These are phyloP conservation scores for Circinella minor DNA, from an alignment of 371 early-diverging fungal genomes.

Conservation along the genomic window DNA sequence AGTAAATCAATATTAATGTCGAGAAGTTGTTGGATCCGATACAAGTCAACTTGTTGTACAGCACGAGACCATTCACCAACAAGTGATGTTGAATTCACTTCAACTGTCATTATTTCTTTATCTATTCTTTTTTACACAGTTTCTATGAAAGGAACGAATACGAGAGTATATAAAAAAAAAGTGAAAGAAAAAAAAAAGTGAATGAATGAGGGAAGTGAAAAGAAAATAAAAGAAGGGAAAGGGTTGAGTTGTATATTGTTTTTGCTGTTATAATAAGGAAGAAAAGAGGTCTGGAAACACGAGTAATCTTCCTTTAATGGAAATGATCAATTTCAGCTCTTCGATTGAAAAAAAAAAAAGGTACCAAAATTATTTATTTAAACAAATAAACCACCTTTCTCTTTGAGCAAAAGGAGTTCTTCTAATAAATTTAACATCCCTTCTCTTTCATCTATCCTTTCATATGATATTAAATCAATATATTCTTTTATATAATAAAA, in stretches of 20 bases:
- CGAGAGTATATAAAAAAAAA: background rate
- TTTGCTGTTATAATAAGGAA: background rate
- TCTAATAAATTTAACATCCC: no score
- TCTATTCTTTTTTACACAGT: no score
- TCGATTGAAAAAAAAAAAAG: background rate
- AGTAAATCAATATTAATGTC: constrained; percentile 31
- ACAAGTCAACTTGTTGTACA: constrained; percentile 27
- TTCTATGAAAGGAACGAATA: no score
- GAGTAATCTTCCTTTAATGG: background rate
- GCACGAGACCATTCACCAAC: constrained; percentile 40
- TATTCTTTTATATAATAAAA: background rate
- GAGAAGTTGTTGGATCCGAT: constrained; percentile 18
- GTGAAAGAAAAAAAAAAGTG: background rate
- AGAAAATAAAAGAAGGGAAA: background rate
- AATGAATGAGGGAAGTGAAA: background rate
- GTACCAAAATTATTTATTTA: background rate
- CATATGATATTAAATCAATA: no score
- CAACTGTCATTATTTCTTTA: background rate
- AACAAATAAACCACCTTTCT: no score
- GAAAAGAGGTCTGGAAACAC: background rate
- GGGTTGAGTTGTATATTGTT: no score
- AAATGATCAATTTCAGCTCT: background rate
- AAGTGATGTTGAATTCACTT: constrained; percentile 9
- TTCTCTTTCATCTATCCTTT: no score
- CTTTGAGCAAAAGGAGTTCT: no score